These are phyloP conservation scores for Biscutella laevigata DNA, from an alignment of 441 rosid genomes.

Conservation along the genomic window DNA sequence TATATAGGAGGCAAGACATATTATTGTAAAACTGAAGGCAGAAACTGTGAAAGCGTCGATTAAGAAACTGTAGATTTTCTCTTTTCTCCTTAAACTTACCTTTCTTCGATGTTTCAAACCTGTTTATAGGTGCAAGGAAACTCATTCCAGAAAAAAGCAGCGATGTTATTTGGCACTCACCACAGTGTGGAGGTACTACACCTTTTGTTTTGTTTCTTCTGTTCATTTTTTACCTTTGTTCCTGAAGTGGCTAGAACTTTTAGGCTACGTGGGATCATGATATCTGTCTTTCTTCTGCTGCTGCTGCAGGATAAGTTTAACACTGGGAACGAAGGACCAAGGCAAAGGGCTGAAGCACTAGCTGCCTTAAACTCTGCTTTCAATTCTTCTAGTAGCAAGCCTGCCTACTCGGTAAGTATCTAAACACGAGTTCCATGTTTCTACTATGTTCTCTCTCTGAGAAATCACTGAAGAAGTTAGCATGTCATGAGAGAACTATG, in stretches of 20 bases:
- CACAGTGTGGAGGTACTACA: conserved; percentile 54
- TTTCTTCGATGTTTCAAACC: background rate
- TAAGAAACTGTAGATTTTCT: too few species aligned
- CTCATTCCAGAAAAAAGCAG: conserved; percentile 92
- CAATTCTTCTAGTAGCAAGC: conserved; percentile 54
- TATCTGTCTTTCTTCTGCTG: background rate
- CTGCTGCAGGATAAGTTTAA: conserved; percentile 64
- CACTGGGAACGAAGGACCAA: conserved; percentile 66
- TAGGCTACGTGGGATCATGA: background rate
- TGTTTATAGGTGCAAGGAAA: conserved; percentile 73
- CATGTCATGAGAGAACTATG: background rate
- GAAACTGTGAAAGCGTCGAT: background rate
- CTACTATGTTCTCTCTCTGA: background rate
- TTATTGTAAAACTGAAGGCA: background rate
- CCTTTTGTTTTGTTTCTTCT: conserved; percentile 1
- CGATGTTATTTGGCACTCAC: conserved; percentile 68
- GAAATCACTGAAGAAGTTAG: background rate
- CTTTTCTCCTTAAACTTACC: background rate
- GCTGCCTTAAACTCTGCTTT: conserved; percentile 94
- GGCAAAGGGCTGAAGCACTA: conserved; percentile 98
- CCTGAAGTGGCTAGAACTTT: background rate
- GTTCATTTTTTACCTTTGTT: background rate
- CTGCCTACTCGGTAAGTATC: conserved; percentile 36
- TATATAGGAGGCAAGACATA: too few species aligned
- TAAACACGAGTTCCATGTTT: background rate